phyloP scores from a whole-genome alignment of 2,329 filamentous ascomycete genomes.

The Cladosporium halotolerans region DNA sequence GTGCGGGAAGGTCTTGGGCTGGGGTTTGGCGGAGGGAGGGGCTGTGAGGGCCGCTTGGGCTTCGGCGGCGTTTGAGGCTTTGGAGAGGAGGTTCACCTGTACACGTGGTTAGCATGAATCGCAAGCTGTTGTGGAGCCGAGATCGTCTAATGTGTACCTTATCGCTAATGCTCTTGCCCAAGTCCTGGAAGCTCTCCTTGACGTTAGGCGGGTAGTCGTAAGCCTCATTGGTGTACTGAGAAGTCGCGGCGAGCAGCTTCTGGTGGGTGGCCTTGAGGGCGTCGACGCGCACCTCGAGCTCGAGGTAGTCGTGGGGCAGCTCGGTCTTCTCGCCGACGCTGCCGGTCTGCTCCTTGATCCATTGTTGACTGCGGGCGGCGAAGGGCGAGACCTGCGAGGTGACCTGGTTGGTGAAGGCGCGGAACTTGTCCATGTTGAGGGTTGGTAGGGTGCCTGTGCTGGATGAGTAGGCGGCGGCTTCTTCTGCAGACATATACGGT shows the following conservation, averaged over 20 bases:
- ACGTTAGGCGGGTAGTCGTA: conserved; percentile 96
- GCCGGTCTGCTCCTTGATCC: conserved; percentile 95
- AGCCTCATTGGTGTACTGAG: conserved; percentile 83
- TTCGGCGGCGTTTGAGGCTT: conserved; percentile 79
- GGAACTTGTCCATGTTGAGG: conserved; percentile 59
- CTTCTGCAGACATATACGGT: conserved; percentile 4
- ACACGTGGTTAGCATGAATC: neutral
- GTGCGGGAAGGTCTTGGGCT: conserved; percentile 98
- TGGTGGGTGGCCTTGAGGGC: conserved; percentile 94
- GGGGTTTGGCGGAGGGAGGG: conserved; percentile 82
- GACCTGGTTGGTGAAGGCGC: conserved; percentile 52
- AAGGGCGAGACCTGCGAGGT: conserved; percentile 87
- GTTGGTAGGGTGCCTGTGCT: conserved; percentile 1
- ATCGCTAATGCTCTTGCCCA: conserved; percentile 90
- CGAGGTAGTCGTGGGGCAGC: conserved; percentile 93
- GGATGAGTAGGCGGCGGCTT: conserved; percentile 7
- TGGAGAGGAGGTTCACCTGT: conserved; percentile 63
- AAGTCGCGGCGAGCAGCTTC: conserved; percentile 93
- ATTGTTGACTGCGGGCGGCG: conserved; percentile 89
- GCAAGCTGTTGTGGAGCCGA: no score
- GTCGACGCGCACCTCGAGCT: conserved; percentile 97
- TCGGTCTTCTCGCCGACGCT: conserved; percentile 97
- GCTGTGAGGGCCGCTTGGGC: conserved; percentile 90
- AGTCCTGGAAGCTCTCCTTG: conserved; percentile 93
- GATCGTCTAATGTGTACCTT: conserved; percentile 54